Base-by-base conservation (phyloP, 1,284 basidiomycete species). In the Apiotrichum gracile region DNA sequence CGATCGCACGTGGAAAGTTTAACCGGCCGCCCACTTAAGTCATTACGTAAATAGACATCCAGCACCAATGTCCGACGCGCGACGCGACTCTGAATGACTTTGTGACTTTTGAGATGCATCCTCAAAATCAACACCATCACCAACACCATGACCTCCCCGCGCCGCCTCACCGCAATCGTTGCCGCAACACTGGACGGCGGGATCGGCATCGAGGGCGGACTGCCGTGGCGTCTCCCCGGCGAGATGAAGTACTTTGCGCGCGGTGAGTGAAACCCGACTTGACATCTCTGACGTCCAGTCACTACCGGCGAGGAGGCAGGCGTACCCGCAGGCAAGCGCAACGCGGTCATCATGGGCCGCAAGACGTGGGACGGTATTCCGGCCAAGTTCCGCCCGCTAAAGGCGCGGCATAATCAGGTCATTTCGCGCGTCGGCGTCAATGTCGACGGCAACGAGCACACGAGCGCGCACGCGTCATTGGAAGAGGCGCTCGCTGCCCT, bases 321-420 rank as follows among this genome's bases (percentile, higher is more conserved):
- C 31, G 54, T 41, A 26, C 57, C 55, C 79, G 77, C 14, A 70
- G 66, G 40, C 75, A 37, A 41, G 12, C 50, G 74, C 54, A 98
- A 98, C 73, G 85, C 83, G 2, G 86, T 97, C 34, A 78, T 98
- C 54, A 98, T 99, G 96, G 96, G 96, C 7, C 80, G 93, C 45
- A 93, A 91, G 67, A 97, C 92, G 19, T 99, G 96, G 96, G 90
- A 96, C 73, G 91, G 89, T 70, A 98, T 99, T 55, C 94, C 96
- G n/a, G 63, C 69, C 8, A 88, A 85, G 71, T 91, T 88, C 76
- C 82, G 88, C 57, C 96, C 96, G 3, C 79, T 99, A 25, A 78
- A 81, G 40, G 82, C 81, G 29, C 79, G 96, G 37, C 61, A 83
- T 56, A 99, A 98, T 69, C 73, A 94, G 16, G 84, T 99, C 33